Conservation (phyloP, 2,329 filamentous ascomycete genomes). For the Ophiostoma angusticollis region DNA sequence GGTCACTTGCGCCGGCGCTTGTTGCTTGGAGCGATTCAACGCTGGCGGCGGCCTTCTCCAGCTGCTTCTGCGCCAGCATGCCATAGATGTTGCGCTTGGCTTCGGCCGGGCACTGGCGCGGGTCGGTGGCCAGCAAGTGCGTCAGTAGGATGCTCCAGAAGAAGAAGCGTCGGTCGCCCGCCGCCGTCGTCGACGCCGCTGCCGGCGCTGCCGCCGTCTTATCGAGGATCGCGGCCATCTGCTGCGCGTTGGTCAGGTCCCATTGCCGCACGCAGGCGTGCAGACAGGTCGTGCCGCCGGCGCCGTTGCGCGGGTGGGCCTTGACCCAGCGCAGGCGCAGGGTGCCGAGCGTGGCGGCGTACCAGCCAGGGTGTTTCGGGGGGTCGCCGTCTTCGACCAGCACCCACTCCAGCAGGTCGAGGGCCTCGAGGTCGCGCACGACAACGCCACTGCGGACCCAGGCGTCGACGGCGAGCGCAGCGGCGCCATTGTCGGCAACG, state of each 20-base stretch:
- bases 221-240: constrained; percentile 44
- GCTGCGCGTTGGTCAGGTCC: constrained; percentile 44
- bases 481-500: constrained; percentile 30
- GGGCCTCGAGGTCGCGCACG: constrained; percentile 35
- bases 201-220: too few species aligned
- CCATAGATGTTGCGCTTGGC: constrained; percentile 40
- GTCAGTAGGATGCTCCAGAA: constrained; percentile 45
- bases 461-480: constrained; percentile 31
- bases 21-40: constrained; percentile 21
- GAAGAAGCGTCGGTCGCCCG: constrained; percentile 33
- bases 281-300: constrained; percentile 30
- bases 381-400: constrained; percentile 20
- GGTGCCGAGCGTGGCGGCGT: constrained; percentile 34
- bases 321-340: constrained; percentile 40
- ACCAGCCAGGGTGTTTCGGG: constrained; percentile 24
- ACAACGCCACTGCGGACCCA: constrained; percentile 33
- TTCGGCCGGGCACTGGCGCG: constrained; percentile 32
- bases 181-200: too few species aligned
- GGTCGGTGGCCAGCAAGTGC: constrained; percentile 31
- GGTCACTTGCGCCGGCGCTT: constrained; percentile 11
- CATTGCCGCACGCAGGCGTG: constrained; percentile 40
- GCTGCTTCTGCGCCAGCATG: constrained; percentile 37
- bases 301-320: constrained; percentile 31
- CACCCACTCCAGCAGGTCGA: constrained; percentile 45
- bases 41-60: constrained; percentile 35